A percentile compares a stretch with the other conserved stretches of the same genome.
Conservation (phyloP, 208 protist genomes). For the Leishmania major region DNA sequence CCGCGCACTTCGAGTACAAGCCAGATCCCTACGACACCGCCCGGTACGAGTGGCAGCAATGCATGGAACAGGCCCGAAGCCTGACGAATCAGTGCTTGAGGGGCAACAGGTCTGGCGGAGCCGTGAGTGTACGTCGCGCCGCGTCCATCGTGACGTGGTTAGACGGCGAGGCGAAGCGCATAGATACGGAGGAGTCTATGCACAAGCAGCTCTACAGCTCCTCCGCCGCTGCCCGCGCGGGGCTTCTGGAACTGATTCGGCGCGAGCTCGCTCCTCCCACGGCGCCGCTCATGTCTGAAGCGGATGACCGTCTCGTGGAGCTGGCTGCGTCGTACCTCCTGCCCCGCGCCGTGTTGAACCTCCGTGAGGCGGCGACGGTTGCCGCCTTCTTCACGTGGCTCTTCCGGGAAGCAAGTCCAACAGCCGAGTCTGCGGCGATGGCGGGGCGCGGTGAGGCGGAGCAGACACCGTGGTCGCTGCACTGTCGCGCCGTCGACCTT, state of each 20-base stretch:
- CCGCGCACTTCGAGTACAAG: constrained; percentile 60
- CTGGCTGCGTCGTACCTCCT: constrained; percentile 62
- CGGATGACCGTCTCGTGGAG: constrained; percentile 29
- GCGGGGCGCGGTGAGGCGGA: background rate
- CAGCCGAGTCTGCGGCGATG: background rate
- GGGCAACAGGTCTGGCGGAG: background rate
- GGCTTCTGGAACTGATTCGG: constrained; percentile 6
- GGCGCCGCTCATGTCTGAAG: constrained; percentile 2
- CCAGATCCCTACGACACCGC: constrained; percentile 51
- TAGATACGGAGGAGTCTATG: constrained; percentile 46
- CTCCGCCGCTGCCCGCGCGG: constrained; percentile 9
- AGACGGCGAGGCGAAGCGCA: constrained; percentile 30
- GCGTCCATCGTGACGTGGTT: constrained; percentile 31
- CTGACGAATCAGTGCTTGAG: background rate
- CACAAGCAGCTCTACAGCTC: constrained; percentile 36
- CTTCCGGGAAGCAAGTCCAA: constrained; percentile 14
- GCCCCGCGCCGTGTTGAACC: constrained; percentile 69
- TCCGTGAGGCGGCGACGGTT: constrained; percentile 70
- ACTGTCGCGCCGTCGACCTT: constrained; percentile 38
- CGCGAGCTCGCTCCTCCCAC: constrained; percentile 10
- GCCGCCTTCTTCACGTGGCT: constrained; percentile 60
- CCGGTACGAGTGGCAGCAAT: constrained; percentile 33
- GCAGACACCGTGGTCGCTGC: background rate
- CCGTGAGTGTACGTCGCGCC: constrained; percentile 1
- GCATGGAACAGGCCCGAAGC: constrained; percentile 12